phyloP scores from a whole-genome alignment of 2,329 filamentous ascomycete genomes.

The Claviceps africana region DNA sequence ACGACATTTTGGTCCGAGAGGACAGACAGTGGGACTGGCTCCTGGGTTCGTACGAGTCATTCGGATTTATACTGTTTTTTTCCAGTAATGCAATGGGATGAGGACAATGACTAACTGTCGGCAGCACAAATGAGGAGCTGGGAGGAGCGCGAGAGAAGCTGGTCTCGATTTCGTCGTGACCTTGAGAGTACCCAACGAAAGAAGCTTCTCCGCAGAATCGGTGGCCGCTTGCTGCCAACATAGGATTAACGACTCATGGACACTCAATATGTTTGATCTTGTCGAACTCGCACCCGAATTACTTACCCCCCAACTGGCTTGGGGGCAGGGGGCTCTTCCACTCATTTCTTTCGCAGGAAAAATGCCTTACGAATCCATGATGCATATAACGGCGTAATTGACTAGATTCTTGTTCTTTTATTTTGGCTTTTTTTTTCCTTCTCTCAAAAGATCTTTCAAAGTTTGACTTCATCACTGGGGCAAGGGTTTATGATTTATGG shows the following conservation, averaged over 20 bases:
- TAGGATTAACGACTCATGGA: neutral
- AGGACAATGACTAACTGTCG: neutral
- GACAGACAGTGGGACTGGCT: constrained; percentile 49
- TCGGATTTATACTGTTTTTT: neutral
- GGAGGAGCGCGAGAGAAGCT: constrained; percentile 37
- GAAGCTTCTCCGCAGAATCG: constrained; percentile 27
- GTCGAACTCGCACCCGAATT: neutral
- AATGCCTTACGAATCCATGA: constrained; percentile 3
- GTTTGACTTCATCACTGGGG: neutral
- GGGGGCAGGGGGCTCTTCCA: neutral
- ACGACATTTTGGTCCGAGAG: constrained; percentile 41
- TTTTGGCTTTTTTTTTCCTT: neutral
- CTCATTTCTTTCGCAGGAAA: neutral
- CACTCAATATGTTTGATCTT: neutral
- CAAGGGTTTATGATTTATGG: neutral
- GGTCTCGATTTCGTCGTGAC: constrained; percentile 28
- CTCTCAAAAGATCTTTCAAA: neutral
- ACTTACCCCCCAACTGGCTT: neutral
- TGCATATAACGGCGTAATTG: constrained; percentile 6
- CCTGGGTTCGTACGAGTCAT: constrained; percentile 29
- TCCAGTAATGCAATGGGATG: neutral
- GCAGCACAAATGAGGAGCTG: constrained; percentile 36
- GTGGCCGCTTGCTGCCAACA: constrained; percentile 15
- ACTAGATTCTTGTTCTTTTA: constrained; percentile 1
- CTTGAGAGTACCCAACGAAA: constrained; percentile 21